phyloP scores from a whole-genome alignment of 805 yeast genomes.

The Sugiyamaella qingdaonensis region DNA sequence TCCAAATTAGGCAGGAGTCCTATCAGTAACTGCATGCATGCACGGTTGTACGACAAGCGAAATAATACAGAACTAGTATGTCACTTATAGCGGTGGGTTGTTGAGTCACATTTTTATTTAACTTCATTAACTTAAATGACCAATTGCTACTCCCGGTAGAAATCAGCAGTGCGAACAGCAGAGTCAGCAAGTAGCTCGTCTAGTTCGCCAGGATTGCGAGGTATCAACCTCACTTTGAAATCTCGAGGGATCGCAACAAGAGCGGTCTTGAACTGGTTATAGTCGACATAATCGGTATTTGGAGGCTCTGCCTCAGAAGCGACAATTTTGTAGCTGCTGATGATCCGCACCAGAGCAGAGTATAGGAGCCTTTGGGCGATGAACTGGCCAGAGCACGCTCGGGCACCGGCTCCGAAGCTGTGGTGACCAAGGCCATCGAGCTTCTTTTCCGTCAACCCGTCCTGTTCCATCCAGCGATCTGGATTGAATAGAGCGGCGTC shows the following conservation, averaged over 20 bases:
- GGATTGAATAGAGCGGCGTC: conserved; percentile 30
- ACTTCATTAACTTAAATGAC: neutral
- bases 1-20: neutral
- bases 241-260: conserved; percentile 26
- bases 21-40: neutral
- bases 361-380: conserved; percentile 60
- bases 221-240: conserved; percentile 24
- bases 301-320: conserved; percentile 24
- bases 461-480: conserved; percentile 28
- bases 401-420: conserved; percentile 52
- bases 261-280: conserved; percentile 24
- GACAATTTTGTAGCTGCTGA: conserved; percentile 45
- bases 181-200: conserved; percentile 17
- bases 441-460: conserved; percentile 22
- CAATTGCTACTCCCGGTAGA: conserved; percentile 6
- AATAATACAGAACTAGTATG: too few relatives aligned
- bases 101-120: neutral
- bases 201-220: conserved; percentile 20
- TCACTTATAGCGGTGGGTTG: too few relatives aligned
- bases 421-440: conserved; percentile 19
- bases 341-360: conserved; percentile 45
- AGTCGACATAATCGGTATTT: conserved; percentile 25
- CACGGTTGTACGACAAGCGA: too few relatives aligned
- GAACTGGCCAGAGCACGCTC: conserved; percentile 62
- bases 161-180: conserved; percentile 19